Percentiles rank a stretch among this genome's conserved stretches.
Evolutionary conservation across 2,329 filamentous ascomycete genomes (phyloP).

Genomic region (Diaporthe batatas): DNA sequence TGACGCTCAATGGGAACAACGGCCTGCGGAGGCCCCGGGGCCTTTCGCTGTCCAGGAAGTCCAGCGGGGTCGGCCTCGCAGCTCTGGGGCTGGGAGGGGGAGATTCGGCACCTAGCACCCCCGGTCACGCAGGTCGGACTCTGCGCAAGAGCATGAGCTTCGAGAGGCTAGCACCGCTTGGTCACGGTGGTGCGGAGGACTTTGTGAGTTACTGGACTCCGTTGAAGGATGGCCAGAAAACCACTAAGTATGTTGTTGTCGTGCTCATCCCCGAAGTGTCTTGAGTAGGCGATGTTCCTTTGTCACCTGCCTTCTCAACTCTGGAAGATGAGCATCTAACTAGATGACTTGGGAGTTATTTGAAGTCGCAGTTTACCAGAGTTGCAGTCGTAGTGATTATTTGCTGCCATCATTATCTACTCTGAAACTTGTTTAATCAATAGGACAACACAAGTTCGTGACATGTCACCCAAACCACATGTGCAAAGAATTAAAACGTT

Average conservation of each 20-base stretch:
- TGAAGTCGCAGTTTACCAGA: neutral
- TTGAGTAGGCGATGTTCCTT: neutral
- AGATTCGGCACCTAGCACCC: neutral
- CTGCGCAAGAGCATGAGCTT: slow-evolving; percentile 34
- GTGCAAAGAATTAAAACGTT: neutral
- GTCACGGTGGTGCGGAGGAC: neutral
- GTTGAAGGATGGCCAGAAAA: slow-evolving; percentile 26
- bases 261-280: slow-evolving; percentile 36
- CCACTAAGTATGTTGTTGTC: slow-evolving; percentile 32
- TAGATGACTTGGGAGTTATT: neutral
- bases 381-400: neutral
- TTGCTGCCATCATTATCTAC: neutral
- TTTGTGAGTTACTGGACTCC: slow-evolving; percentile 40
- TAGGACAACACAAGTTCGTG: neutral
- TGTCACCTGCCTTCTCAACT: neutral
- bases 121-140: neutral
- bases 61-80: slow-evolving; percentile 5
- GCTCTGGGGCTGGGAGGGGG: neutral
- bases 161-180: slow-evolving; percentile 16
- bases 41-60: slow-evolving; percentile 30
- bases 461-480: too few relatives aligned
- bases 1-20: slow-evolving; percentile 22
- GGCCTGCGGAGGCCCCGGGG: slow-evolving; percentile 9
- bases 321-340: neutral
- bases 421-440: neutral